Evolutionary conservation across 768 basidiomycete species (phyloP), one percentile per base, ranked within the genome.

Genomic region (Dioszegia crocea): DNA sequence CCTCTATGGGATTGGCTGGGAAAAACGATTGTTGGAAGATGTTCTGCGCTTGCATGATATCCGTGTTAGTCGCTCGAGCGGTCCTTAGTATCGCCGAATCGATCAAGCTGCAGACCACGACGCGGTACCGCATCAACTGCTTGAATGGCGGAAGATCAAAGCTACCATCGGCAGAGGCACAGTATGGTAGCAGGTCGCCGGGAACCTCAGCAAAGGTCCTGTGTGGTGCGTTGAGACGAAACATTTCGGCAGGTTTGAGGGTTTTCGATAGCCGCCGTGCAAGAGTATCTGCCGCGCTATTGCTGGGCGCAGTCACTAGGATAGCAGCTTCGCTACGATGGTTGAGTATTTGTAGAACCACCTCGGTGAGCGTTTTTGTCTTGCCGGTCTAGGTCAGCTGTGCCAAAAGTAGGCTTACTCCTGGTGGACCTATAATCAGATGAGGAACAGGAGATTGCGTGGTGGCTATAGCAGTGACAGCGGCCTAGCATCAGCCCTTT

Each of bases 161-260:
- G 3, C 40, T 43, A 16, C 71, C 68, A 17, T 60, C 56, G 14
- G 65, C 38, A 47, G 50, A 19, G 39, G 17, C 45, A 36, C 61
- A 64, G 33, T 54, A 66, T 2, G 48, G 55, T n/a, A 55, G n/a
- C 17, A 63, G 53, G 21, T 66, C 67, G 29, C 45, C 61, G 0
- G 67, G 56, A 0, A 78, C 77, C 60, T 79, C 78, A 10, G 75
- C 72, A 56, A 79, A 73, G 0, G 78, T 77, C 14, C 78, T 64
- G 17, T 62, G 68, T 4, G 69, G 68, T 14, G 61, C 53, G 60
- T 77, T 76, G 17, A 79, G 66, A 12, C 78, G 59, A 16, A 79
- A 61, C 50, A 78, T 62, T 19, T 66, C 48, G 2, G 54, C 38
- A 0, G 70, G 65, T 10, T 26, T 6, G 14, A 76, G 63, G 0